These are phyloP conservation scores for Firmiana major DNA, from an alignment of 345 rosid species.

Conservation along the genomic window DNA sequence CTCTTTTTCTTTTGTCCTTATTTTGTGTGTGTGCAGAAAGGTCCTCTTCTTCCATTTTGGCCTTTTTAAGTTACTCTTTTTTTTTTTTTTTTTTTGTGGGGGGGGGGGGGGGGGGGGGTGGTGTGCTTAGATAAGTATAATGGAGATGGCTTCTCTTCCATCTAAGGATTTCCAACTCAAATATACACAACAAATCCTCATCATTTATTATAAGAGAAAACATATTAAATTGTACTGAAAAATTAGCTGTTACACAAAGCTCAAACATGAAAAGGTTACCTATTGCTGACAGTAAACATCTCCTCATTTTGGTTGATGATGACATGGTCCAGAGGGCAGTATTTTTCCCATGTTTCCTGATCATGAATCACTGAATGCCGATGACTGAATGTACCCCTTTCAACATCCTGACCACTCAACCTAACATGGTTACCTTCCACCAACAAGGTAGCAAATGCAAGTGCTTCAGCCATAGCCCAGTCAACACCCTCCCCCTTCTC, in stretches of 20 bases:
- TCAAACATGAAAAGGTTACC: slow-evolving; percentile 29
- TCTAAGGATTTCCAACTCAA: background rate
- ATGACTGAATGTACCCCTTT: slow-evolving; percentile 86
- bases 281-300: slow-evolving; percentile 88
- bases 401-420: slow-evolving; percentile 88
- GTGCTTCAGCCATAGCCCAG: slow-evolving; percentile 85
- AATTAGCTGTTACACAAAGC: background rate
- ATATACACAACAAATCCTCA: background rate
- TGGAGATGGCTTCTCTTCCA: background rate
- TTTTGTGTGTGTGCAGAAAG: no score
- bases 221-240: background rate
- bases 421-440: slow-evolving; percentile 92
- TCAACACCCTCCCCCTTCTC: slow-evolving; percentile 80
- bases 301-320: slow-evolving; percentile 64
- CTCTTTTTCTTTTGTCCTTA: background rate
- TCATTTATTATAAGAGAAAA: background rate
- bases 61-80: background rate
- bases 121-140: background rate
- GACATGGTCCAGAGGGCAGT: slow-evolving; percentile 75
- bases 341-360: slow-evolving; percentile 68
- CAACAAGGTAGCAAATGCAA: slow-evolving; percentile 71
- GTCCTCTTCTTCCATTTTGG: no score
- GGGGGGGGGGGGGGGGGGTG: no score
- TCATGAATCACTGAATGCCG: slow-evolving; percentile 74
- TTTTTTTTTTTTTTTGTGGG: background rate